Conservation (phyloP, 768 basidiomycete species). For the Termitomyces sp. region DNA sequence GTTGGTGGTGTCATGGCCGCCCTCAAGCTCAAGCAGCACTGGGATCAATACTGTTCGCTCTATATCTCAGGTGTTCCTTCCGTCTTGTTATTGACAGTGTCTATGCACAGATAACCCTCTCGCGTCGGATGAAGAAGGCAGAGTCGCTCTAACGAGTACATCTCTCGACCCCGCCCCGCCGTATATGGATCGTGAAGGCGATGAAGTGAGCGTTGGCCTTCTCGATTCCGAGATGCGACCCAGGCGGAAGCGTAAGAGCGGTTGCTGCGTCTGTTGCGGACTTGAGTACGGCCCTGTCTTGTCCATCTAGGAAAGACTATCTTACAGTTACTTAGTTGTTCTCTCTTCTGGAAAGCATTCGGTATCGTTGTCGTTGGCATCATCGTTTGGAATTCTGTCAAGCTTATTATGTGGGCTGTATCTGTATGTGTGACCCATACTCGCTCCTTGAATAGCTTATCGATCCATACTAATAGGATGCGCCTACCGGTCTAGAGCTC, state of each 20-base stretch:
- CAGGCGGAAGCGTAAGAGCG: conserved; percentile 25
- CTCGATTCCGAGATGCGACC: conserved; percentile 25
- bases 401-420: conserved; percentile 40
- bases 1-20: conserved; percentile 38
- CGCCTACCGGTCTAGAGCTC: conserved; percentile 45
- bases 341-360: conserved; percentile 48
- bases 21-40: conserved; percentile 41
- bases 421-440: conserved; percentile 28
- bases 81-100: neutral
- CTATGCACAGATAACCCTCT: conserved; percentile 32
- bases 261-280: conserved; percentile 47
- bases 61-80: neutral
- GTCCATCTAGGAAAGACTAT: neutral
- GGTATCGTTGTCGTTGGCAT: conserved; percentile 41
- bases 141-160: conserved; percentile 22
- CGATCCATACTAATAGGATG: conserved; percentile 25
- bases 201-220: conserved; percentile 25
- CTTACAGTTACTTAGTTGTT: conserved; percentile 29
- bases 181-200: conserved; percentile 17
- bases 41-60: conserved; percentile 36
- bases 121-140: conserved; percentile 35
- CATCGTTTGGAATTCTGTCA: conserved; percentile 35
- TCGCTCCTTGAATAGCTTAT: neutral
- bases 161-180: conserved; percentile 1
- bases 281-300: conserved; percentile 2